Evolutionary conservation across 257 asterid genomes (phyloP).

Genomic region (Solanum paucissectum): DNA sequence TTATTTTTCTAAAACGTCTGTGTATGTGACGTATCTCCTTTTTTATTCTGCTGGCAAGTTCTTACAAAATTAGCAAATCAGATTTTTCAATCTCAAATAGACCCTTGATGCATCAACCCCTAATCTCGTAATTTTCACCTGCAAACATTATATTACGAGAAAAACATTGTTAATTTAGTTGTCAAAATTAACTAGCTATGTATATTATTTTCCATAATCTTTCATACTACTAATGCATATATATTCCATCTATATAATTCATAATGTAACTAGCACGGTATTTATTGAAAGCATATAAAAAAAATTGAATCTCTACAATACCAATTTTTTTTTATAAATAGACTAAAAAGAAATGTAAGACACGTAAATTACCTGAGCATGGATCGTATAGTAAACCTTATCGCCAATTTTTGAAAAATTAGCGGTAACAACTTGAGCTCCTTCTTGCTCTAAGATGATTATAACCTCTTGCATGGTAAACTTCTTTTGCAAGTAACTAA

Average conservation of each 20-base stretch:
- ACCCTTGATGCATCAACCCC: conserved; percentile 11
- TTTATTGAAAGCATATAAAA: background rate
- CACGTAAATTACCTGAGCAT: conserved; percentile 22
- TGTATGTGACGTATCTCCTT: background rate
- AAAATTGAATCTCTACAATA: too few species aligned
- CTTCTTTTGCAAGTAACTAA: conserved; percentile 9
- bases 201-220: background rate
- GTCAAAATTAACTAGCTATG: background rate
- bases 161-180: background rate
- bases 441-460: conserved; percentile 24
- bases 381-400: conserved; percentile 16
- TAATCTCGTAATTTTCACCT: conserved; percentile 13
- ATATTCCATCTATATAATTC: background rate
- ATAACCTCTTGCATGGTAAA: conserved; percentile 14
- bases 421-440: conserved; percentile 24
- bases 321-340: background rate
- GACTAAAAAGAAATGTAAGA: background rate
- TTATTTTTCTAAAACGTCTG: background rate
- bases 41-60: background rate
- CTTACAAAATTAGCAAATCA: background rate
- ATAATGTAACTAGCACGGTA: background rate
- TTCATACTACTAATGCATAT: background rate
- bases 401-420: conserved; percentile 1
- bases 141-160: background rate
- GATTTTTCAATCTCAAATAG: background rate